Evolutionary conservation across 495 filamentous ascomycete genomes (phyloP), one percentile per base, ranked within the genome.

Genomic region (Penicillium soppii): DNA sequence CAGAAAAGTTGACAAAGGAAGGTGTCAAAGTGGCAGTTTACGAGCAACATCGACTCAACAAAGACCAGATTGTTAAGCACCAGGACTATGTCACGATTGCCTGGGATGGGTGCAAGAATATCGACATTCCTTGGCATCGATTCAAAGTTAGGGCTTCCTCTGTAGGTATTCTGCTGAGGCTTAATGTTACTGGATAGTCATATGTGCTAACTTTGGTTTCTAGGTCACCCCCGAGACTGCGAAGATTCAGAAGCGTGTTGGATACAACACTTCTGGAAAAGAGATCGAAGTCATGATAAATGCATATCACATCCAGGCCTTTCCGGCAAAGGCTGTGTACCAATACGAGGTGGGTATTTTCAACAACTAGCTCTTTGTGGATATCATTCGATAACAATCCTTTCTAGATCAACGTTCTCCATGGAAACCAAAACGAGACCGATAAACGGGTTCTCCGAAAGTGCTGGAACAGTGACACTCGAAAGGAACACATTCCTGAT

Each of bases 291-390:
- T 97, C 6, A 59, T 68, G 0, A 67, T 95, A 43, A 98, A 98
- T 67, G 82, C 89, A 7, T 96, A 82, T 68, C 74, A 77, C 0
- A 81, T 96, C n/a, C 56, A 46, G 2, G 58, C 69, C 48, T 79
- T 73, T 25, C 80, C 82, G 0, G 78, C 58, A 16, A 72, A 65
- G 5, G 71, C 74, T 0, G 76, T 96, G 38, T 84, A 82, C 49
- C 91, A 96, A 69, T 97, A 91, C 53, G 92, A 96, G 73, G 90
- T 96, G 71, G 79, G 88, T 82, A 25, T 39, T 57, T 35, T 47
- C 29, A 32, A 12, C 13, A 3, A 32, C 3, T 12, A 19, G 47
- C 4, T 9, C 7, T 30, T 43, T 19, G 1, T 1, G 25, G 26
- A n/a, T 29, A 36, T 15, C 5, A 7, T 25, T 39, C 27, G 23